These are phyloP conservation scores for Blastocystis sp. DNA, from an alignment of 352 stramenopile species.

Conservation along the genomic window DNA sequence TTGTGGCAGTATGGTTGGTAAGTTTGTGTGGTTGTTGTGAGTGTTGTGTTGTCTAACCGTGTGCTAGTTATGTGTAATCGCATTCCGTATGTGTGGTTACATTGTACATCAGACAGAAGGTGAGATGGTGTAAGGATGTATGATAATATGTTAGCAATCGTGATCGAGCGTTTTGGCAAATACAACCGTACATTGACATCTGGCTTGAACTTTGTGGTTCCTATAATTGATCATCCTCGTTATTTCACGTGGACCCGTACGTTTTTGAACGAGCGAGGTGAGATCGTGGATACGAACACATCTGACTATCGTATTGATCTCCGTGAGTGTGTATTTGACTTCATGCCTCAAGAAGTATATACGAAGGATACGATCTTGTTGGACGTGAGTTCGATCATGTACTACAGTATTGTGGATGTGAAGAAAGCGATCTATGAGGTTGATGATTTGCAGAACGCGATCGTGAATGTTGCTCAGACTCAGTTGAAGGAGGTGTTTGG, in stretches of 20 bases:
- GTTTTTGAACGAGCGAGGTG: conserved; percentile 39
- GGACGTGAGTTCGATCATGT: conserved; percentile 73
- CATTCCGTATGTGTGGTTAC: conserved; percentile 20
- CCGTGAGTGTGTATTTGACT: conserved; percentile 73
- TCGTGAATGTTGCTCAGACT: conserved; percentile 73
- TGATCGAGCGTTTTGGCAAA: conserved; percentile 73
- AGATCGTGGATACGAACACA: conserved; percentile 63
- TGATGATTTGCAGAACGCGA: conserved; percentile 72
- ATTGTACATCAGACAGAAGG: conserved; percentile 69
- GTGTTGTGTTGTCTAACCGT: background rate
- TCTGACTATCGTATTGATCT: conserved; percentile 72
- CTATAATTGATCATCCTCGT: conserved; percentile 71
- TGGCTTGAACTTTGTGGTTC: conserved; percentile 72
- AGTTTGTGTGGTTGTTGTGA: background rate
- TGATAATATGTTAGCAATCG: conserved; percentile 68
- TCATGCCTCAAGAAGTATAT: conserved; percentile 73
- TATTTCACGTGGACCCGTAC: conserved; percentile 71
- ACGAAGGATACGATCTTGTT: conserved; percentile 72
- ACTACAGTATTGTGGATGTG: conserved; percentile 73
- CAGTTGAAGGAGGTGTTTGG: conserved; percentile 74
- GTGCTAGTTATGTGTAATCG: background rate
- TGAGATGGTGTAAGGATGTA: background rate
- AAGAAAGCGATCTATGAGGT: conserved; percentile 74
- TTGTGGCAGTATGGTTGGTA: background rate
- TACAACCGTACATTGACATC: conserved; percentile 71